These are phyloP conservation scores for Endoconidiophora laricicola DNA, from an alignment of 2,329 filamentous ascomycete species.

Conservation along the genomic window DNA sequence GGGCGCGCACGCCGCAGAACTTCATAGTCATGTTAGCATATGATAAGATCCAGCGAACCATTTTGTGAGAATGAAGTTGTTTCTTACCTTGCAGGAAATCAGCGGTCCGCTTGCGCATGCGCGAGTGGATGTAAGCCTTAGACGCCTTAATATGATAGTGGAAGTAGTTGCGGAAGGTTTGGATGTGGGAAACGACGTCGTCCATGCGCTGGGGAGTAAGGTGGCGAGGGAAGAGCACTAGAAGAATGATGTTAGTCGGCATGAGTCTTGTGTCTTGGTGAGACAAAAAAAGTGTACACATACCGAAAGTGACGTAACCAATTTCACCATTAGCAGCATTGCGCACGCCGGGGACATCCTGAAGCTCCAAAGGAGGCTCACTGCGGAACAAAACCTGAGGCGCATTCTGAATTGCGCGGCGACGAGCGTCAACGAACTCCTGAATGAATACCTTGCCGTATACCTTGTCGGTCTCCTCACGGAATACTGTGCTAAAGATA, in stretches of 20 bases:
- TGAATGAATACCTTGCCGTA: constrained; percentile 98
- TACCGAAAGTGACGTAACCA: constrained; percentile 97
- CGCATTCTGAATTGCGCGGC: constrained; percentile 92
- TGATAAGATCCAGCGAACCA: neutral
- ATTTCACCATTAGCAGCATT: constrained; percentile 66
- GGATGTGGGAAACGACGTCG: constrained; percentile 96
- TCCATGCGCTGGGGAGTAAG: constrained; percentile 77
- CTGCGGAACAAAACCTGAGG: constrained; percentile 94
- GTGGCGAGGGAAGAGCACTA: constrained; percentile 91
- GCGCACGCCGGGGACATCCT: constrained; percentile 69
- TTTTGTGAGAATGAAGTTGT: neutral
- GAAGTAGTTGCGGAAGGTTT: constrained; percentile 99
- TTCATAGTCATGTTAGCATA: constrained; percentile 25
- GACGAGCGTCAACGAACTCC: constrained; percentile 92
- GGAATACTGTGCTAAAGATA: constrained; percentile 96
- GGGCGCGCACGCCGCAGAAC: constrained; percentile 91
- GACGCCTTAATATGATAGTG: constrained; percentile 99
- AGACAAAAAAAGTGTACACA: constrained; percentile 15
- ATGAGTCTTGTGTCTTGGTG: neutral
- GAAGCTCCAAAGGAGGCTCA: constrained; percentile 81
- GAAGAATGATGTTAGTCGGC: neutral
- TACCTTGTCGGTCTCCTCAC: constrained; percentile 92
- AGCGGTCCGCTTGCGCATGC: constrained; percentile 93
- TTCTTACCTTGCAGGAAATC: constrained; percentile 86
- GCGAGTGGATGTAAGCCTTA: constrained; percentile 96